phyloP scores from a whole-genome alignment of 169 alveolate genomes.

The Babesia ovis region DNA sequence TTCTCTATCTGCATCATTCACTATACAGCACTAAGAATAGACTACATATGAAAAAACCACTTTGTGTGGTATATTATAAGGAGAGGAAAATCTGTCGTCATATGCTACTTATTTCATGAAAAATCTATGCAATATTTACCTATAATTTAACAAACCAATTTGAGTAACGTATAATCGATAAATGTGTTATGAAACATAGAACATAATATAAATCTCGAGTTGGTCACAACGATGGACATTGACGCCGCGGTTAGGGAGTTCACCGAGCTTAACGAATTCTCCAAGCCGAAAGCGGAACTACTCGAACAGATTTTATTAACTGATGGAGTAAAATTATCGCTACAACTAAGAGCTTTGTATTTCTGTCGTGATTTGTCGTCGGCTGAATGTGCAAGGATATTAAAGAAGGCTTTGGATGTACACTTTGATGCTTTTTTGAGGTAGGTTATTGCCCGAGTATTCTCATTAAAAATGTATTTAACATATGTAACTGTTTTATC shows the following conservation, averaged over 20 bases:
- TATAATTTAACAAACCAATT: no score
- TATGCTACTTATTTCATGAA: no score
- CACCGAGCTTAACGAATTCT: constrained; percentile 39
- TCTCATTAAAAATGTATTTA: constrained; percentile 5
- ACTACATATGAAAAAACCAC: no score
- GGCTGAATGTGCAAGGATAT: constrained; percentile 34
- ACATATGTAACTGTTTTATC: constrained; percentile 15
- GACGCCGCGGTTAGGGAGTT: constrained; percentile 42
- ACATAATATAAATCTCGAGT: no score
- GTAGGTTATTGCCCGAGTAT: constrained; percentile 38
- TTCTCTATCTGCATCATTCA: no score
- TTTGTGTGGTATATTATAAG: no score
- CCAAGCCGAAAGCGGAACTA: constrained; percentile 50
- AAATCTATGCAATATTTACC: no score
- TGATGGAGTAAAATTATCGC: constrained; percentile 39
- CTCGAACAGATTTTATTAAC: constrained; percentile 14
- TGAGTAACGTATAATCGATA: no score
- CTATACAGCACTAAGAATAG: no score
- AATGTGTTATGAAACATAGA: no score
- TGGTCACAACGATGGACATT: constrained; percentile 2
- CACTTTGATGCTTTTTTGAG: constrained; percentile 63
- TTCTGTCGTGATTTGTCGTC: constrained; percentile 63
- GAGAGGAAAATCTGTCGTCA: no score
- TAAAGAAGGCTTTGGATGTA: constrained; percentile 42
- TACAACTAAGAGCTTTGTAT: constrained; percentile 56